phyloP scores from a whole-genome alignment of 305 asterid genomes.

The Caryopteris hybrid region DNA sequence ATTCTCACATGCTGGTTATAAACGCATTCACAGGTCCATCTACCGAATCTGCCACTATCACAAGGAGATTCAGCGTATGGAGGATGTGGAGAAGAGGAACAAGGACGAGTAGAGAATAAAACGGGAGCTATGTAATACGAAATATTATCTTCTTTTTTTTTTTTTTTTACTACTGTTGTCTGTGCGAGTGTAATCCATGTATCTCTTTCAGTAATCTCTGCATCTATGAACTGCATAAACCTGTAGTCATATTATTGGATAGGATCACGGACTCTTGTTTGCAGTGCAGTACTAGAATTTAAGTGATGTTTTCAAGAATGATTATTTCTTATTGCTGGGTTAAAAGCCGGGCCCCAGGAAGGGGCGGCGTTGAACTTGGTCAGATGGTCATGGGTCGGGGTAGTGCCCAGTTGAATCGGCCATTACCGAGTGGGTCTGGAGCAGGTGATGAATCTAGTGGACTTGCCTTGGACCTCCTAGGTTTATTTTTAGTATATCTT shows the following conservation, averaged over 20 bases:
- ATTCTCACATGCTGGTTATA: not conserved
- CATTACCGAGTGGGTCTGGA: no score
- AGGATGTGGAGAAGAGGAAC: conserved; percentile 76
- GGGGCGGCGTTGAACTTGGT: no score
- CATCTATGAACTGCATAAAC: not conserved
- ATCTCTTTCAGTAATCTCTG: not conserved
- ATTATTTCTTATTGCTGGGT: no score
- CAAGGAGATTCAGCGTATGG: conserved; percentile 69
- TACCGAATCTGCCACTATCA: conserved; percentile 71
- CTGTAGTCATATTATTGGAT: not conserved
- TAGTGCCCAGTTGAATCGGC: no score
- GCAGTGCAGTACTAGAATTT: not conserved
- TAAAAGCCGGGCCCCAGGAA: no score
- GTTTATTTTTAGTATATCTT: no score
- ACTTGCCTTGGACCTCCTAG: no score
- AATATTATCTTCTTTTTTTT: not conserved
- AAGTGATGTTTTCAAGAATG: no score
- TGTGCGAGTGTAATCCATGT: not conserved
- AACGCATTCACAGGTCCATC: conserved; percentile 53
- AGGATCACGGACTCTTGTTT: not conserved
- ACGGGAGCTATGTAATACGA: not conserved
- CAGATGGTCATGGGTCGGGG: no score
- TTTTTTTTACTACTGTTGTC: not conserved
- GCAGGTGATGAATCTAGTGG: no score
- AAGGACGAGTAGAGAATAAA: conserved; percentile 50